Evolutionary conservation across 2,329 filamentous ascomycete genomes (phyloP).

Genomic region (Sordariomycetes sp.): DNA sequence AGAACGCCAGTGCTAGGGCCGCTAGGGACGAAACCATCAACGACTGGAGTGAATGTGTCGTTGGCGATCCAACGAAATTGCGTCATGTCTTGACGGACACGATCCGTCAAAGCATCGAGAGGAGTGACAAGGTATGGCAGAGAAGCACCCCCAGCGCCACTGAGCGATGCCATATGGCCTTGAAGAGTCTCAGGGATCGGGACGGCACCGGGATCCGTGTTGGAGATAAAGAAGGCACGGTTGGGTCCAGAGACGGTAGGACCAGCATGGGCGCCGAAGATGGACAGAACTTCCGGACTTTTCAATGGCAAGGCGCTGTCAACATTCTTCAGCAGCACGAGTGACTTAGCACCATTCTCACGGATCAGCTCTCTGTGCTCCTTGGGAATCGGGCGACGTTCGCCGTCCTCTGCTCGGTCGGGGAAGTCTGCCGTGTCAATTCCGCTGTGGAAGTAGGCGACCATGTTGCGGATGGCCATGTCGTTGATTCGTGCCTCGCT

Average conservation of each 20-base stretch:
- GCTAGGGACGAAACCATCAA: conserved; percentile 34
- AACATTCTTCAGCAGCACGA: conserved; percentile 65
- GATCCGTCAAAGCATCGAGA: conserved; percentile 32
- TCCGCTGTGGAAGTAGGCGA: conserved; percentile 37
- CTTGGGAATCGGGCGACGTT: conserved; percentile 39
- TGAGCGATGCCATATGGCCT: too few relatives aligned
- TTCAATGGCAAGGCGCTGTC: conserved; percentile 50
- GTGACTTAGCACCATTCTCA: conserved; percentile 46
- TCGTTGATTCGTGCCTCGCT: conserved; percentile 29
- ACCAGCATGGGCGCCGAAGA: conserved; percentile 42
- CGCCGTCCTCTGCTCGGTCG: conserved; percentile 32
- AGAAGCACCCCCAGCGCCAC: conserved; percentile 36
- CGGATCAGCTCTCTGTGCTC: conserved; percentile 46
- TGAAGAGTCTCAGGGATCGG: too few relatives aligned
- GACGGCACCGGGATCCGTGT: conserved; percentile 49
- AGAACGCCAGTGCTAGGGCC: too few relatives aligned
- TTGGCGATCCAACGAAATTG: conserved; percentile 35
- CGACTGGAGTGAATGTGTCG: conserved; percentile 30
- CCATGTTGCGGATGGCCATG: conserved; percentile 43
- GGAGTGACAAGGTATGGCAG: conserved; percentile 26
- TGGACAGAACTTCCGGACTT: conserved; percentile 44
- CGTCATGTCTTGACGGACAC: conserved; percentile 33
- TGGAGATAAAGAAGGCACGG: conserved; percentile 52
- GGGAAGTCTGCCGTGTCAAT: conserved; percentile 36
- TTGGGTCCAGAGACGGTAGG: conserved; percentile 53